phyloP scores from a whole-genome alignment of 2,329 filamentous ascomycete genomes.

The Neobulgaria alba region DNA sequence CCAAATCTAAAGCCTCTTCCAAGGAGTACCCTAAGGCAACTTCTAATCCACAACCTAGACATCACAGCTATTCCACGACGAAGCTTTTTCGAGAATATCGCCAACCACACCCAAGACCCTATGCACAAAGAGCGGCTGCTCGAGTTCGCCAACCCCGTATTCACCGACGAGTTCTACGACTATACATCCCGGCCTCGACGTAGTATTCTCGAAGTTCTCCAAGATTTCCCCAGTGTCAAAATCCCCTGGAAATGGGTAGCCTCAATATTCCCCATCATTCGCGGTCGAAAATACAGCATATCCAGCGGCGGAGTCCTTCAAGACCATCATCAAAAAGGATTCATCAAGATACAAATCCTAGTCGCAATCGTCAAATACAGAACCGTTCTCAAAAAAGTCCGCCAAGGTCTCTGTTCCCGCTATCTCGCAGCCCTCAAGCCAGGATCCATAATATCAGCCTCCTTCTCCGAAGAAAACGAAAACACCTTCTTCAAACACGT shows the following conservation, averaged over 20 bases:
- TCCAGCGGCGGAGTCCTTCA: constrained; percentile 55
- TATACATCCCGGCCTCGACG: constrained; percentile 87
- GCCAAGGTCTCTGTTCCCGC: constrained; percentile 82
- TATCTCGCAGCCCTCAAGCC: constrained; percentile 54
- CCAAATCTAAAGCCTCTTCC: constrained; percentile 23
- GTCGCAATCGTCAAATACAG: constrained; percentile 87
- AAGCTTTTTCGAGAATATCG: constrained; percentile 72
- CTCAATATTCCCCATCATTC: constrained; percentile 69
- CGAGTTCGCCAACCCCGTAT: constrained; percentile 73
- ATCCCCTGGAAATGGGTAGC: constrained; percentile 68
- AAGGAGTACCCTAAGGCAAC: constrained; percentile 51
- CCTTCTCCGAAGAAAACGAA: not conserved
- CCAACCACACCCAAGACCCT: constrained; percentile 62
- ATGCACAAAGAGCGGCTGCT: constrained; percentile 73
- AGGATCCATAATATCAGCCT: not conserved
- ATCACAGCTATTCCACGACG: constrained; percentile 83
- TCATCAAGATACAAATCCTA: constrained; percentile 58
- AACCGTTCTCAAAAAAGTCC: constrained; percentile 74
- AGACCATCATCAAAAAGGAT: constrained; percentile 10
- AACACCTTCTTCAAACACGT: constrained; percentile 37
- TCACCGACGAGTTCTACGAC: constrained; percentile 88
- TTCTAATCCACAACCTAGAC: constrained; percentile 79
- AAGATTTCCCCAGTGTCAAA: constrained; percentile 79
- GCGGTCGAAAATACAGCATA: constrained; percentile 91
- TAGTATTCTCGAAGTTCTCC: constrained; percentile 83